These are phyloP conservation scores for Paxillus involutus DNA, from an alignment of 768 basidiomycete genomes.

Conservation along the genomic window DNA sequence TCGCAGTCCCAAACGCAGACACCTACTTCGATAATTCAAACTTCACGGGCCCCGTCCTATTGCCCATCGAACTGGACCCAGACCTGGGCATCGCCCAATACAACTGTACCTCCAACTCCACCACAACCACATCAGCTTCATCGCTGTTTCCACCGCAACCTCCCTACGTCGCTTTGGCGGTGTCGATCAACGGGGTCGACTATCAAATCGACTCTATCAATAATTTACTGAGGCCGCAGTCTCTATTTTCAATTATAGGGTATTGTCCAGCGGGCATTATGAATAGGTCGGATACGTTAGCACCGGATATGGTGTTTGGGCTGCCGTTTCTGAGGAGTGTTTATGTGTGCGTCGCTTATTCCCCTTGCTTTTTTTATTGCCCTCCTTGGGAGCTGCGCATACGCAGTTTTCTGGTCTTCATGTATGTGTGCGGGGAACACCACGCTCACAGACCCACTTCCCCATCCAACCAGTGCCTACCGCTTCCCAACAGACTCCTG, in stretches of 20 bases:
- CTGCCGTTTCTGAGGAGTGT: slow-evolving; percentile 32
- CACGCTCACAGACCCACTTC: not conserved
- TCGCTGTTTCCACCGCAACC: slow-evolving; percentile 4
- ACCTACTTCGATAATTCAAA: slow-evolving; percentile 17
- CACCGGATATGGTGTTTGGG: slow-evolving; percentile 19
- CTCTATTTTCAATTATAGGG: not conserved
- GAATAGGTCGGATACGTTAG: slow-evolving; percentile 9
- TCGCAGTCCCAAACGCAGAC: slow-evolving; percentile 17
- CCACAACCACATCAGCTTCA: not conserved
- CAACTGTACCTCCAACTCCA: slow-evolving; percentile 9
- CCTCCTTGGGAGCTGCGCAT: not conserved
- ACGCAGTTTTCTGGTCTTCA: no score
- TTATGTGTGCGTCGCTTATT: slow-evolving; percentile 22
- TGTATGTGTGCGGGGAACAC: not conserved
- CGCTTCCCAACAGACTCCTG: slow-evolving; percentile 30
- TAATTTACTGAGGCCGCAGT: slow-evolving; percentile 20
- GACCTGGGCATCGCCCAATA: slow-evolving; percentile 7
- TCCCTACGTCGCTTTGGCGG: slow-evolving; percentile 24
- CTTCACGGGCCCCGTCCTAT: slow-evolving; percentile 24
- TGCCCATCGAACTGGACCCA: not conserved
- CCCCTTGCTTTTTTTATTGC: not conserved
- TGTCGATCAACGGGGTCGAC: slow-evolving; percentile 32
- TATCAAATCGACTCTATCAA: slow-evolving; percentile 27
- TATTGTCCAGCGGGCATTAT: slow-evolving; percentile 24
- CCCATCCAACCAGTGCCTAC: slow-evolving; percentile 29